Base-by-base conservation (phyloP, 1,284 basidiomycete species). In the Cryptococcus floricola region DNA sequence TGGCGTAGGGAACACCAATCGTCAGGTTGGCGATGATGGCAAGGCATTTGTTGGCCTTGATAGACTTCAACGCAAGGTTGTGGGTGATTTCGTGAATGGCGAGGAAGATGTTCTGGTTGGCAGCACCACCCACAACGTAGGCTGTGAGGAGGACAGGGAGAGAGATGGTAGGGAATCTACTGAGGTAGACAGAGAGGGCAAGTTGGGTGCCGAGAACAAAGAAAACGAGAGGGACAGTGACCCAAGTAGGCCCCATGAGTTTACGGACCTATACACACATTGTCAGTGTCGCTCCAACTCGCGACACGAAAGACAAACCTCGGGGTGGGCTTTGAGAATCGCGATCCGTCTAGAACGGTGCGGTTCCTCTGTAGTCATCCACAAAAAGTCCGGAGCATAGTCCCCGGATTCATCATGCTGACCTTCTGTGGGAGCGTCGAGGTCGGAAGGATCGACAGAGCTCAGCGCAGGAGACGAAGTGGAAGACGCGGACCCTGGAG, bases 71-170 rank as follows among this genome's bases (percentile, higher is more conserved):
- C 3, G 92, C 95, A 38, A 98, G 83, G 73, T 98, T 98, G 77
- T 98, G 95, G 2, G 94, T 97, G 64, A 98, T 98, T 72, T 98
- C 95, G 74, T 98, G 95, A 56, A 98, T 96, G 25, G 95, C 92
- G 39, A 98, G 83, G 77, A 98, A 98, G 28, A 93, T 83, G 76
- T 98, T 98, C 73, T 98, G 95, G 78, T 98, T 98, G 16, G 89
- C 87, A 0, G 94, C 97, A 4, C 91, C 96, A 5, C 95, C 95
- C 52, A 98, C 82, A 8, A 80, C 80, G 73, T 98, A 98, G 0
- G 95, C 91, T 9, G 82, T 80, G 38, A 88, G 64, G 47, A 97
- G 71, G 75, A 96, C 94, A 43, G 80, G 72, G 53, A 83, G 83
- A 5, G 89, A 90, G 49, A 88, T 74, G 0, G 89, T 84, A 45